These are phyloP conservation scores for Ceratonia siliqua DNA, from an alignment of 306 rosid species.

Conservation along the genomic window DNA sequence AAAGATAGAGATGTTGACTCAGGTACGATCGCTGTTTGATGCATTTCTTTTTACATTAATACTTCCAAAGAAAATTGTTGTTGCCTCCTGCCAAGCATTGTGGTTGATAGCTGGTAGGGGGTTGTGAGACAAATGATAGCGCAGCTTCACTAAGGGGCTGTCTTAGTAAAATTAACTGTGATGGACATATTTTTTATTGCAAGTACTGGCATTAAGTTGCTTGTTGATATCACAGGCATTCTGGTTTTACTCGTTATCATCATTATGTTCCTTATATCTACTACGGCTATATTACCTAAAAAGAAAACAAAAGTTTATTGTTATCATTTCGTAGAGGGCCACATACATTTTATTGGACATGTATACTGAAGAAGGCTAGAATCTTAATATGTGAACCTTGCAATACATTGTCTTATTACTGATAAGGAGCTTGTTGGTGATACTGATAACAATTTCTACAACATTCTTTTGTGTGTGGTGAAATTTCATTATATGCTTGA, in stretches of 20 bases:
- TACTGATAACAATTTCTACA: slow-evolving; percentile 12
- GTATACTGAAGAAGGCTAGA: slow-evolving; percentile 24
- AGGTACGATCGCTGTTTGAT: slow-evolving; percentile 43
- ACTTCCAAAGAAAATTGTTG: not conserved
- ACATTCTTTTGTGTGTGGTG: slow-evolving; percentile 25
- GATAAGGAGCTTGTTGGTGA: slow-evolving; percentile 13
- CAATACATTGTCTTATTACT: slow-evolving; percentile 6
- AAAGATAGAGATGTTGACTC: slow-evolving; percentile 59
- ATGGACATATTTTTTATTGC: not conserved
- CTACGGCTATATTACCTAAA: not conserved
- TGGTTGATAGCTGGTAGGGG: slow-evolving; percentile 5
- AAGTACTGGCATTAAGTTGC: not conserved
- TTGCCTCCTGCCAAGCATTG: not conserved
- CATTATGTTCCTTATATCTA: slow-evolving; percentile 7
- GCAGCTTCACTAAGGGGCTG: not conserved
- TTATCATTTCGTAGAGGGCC: slow-evolving; percentile 12
- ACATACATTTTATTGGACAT: not conserved
- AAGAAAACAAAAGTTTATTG: not conserved
- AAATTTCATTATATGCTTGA: slow-evolving; percentile 29
- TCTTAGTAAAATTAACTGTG: not conserved
- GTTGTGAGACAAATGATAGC: not conserved
- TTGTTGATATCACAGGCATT: not conserved
- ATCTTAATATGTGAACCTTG: slow-evolving; percentile 15
- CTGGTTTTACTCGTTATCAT: slow-evolving; percentile 9
- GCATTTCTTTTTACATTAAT: slow-evolving; percentile 16